Conservation (phyloP, 83 land plant genomes). For the Diphasiastrum complanatum region DNA sequence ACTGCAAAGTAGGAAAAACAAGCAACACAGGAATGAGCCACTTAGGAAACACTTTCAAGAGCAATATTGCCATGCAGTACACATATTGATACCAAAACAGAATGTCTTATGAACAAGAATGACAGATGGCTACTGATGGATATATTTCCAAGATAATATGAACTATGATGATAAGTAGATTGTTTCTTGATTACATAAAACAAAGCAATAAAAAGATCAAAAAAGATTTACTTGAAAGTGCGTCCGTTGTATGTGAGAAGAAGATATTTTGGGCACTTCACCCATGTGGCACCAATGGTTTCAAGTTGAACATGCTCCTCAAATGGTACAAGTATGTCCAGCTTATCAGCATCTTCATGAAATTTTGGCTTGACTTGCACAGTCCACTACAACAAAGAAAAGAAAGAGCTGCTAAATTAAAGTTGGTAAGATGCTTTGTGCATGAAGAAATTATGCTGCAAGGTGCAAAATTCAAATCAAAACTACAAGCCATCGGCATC, state of each 20-base stretch:
- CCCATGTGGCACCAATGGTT: slow-evolving; percentile 46
- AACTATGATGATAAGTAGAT: neutral
- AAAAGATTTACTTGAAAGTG: slow-evolving; percentile 64
- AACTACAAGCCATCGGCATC: too few relatives aligned
- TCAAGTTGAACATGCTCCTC: slow-evolving; percentile 76
- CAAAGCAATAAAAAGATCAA: neutral
- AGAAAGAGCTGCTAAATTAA: neutral
- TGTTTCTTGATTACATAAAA: neutral
- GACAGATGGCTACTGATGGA: too few relatives aligned
- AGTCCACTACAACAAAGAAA: slow-evolving; percentile 53
- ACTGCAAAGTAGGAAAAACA: slow-evolving; percentile 41
- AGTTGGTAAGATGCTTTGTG: too few relatives aligned
- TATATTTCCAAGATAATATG: neutral
- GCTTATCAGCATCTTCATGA: slow-evolving; percentile 82
- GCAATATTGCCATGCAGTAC: neutral
- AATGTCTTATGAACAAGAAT: too few relatives aligned
- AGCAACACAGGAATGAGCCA: neutral
- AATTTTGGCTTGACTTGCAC: slow-evolving; percentile 77
- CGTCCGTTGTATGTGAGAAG: slow-evolving; percentile 95
- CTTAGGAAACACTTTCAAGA: neutral
- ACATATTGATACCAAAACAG: too few relatives aligned
- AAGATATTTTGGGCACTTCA: slow-evolving; percentile 72
- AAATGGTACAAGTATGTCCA: slow-evolving; percentile 77
- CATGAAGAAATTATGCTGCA: too few relatives aligned
- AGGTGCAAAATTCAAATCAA: too few relatives aligned